Conservation (phyloP, 257 asterid genomes). For the Mentha longifolia region DNA sequence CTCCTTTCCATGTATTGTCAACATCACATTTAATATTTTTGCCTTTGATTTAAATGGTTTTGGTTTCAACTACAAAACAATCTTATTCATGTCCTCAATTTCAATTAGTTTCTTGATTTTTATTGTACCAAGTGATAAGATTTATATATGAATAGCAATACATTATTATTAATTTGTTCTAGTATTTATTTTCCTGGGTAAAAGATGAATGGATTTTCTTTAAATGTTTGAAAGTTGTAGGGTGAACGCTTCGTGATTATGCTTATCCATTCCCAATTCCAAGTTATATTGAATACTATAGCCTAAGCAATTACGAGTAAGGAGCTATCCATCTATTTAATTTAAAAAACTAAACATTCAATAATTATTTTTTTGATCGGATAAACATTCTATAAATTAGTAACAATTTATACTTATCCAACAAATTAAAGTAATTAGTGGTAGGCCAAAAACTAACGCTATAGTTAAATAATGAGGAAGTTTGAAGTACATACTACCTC, state of each 20-base stretch:
- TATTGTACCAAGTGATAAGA: no score
- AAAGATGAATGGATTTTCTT: background rate
- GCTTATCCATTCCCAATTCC: no score
- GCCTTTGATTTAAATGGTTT: background rate
- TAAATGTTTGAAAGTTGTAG: no score
- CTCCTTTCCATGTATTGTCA: conserved; percentile 41
- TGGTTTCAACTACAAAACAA: conserved; percentile 18
- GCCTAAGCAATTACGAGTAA: background rate
- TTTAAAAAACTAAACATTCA: no score
- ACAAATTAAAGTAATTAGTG: background rate
- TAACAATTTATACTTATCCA: background rate
- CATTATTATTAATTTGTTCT: background rate
- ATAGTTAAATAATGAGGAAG: no score
- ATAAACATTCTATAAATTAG: no score
- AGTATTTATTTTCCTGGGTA: no score
- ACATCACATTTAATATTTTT: conserved; percentile 40
- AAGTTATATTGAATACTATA: background rate
- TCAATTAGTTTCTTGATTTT: background rate
- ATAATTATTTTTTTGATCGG: no score
- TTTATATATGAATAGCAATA: background rate
- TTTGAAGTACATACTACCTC: no score
- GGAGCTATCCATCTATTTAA: background rate
- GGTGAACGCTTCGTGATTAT: no score
- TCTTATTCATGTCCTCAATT: background rate
- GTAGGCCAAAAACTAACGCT: background rate